Conservation (phyloP, 2,329 filamentous ascomycete genomes). For the Dothideomycetidae sp. region DNA sequence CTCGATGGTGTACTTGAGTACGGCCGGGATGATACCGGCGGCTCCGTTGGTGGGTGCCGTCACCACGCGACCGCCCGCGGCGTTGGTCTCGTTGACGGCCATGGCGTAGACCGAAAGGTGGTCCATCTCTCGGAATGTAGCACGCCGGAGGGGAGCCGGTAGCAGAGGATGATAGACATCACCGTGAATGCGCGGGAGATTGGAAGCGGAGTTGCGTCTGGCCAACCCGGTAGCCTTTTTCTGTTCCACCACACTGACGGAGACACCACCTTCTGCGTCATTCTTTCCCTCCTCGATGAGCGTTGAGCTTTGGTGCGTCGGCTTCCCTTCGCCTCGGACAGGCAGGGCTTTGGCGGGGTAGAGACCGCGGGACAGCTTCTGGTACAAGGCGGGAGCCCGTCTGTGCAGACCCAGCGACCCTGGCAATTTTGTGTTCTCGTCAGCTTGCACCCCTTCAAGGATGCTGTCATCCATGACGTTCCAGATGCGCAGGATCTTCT, state of each 20-base stretch:
- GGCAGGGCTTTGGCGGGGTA: constrained; percentile 30
- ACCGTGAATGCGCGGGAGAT: constrained; percentile 27
- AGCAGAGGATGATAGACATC: constrained; percentile 33
- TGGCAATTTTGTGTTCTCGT: constrained; percentile 29
- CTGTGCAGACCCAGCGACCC: constrained; percentile 36
- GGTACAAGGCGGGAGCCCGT: constrained; percentile 34
- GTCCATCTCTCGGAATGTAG: constrained; percentile 38
- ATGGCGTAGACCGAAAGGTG: constrained; percentile 39
- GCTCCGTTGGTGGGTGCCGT: constrained; percentile 40
- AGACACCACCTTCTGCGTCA: background rate
- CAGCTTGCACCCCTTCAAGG: constrained; percentile 35
- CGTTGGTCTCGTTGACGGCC: constrained; percentile 41
- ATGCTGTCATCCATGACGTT: constrained; percentile 40
- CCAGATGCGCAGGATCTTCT: constrained; percentile 37
- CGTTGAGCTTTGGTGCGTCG: background rate
- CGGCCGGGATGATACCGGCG: constrained; percentile 37
- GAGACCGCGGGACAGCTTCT: constrained; percentile 32
- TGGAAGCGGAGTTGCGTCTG: background rate
- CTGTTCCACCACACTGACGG: background rate
- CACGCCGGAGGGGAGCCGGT: constrained; percentile 33
- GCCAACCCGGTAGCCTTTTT: background rate
- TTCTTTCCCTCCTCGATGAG: background rate
- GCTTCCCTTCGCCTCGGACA: constrained; percentile 15
- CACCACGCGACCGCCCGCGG: constrained; percentile 37
- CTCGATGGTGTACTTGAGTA: constrained; percentile 37